Base-by-base conservation (phyloP, 352 stramenopile species). In the Pythium biforme region DNA sequence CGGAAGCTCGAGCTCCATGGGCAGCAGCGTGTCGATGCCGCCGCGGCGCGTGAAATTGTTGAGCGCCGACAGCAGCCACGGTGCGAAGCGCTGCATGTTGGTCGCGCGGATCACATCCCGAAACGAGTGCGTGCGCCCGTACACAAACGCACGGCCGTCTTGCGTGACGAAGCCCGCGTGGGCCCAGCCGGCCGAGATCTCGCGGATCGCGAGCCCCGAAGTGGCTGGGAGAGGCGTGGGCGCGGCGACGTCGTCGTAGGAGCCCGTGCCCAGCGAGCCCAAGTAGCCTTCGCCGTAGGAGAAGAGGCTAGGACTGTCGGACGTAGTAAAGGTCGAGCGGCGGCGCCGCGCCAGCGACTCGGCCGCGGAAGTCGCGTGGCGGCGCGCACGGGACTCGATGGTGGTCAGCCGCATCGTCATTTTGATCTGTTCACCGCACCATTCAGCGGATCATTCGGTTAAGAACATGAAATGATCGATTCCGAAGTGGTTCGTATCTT, bases 281-380 rank as follows among this genome's bases (percentile, higher is more conserved):
- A 95, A 61, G 51, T 87, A 93, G 29, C 86, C 86, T 51, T 91
- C 81, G 14, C 86, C 86, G 43, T 91, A 95, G 23, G 83, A 93
- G 29, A 81, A 84, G 22, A 95, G 49, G 20, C 19, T 45, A 0
- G 48, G 33, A 15, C 39, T 14, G 5, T 33, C 9, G 4, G 9
- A 9, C 4, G 29, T 9, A 33, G 29, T 33, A 33, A 9, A 33
- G 29, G 41, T 62, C 2, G 56, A 65, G 49, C 63, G 45, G 22
- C 57, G 51, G 9, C 55, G 56, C n/a, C 63, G 54, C 49, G 15
- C 11, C 37, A 57, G 40, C n/a, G 20, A 25, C 48, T 10, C 31
- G 3, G 22, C 14, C 12, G 49, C n/a, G 14, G 25, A 31, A 20
- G 23, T 31, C 3, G 51, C 53, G 22, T 48, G 46, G n/a, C 47